These are phyloP conservation scores for Inga leiocalycina DNA, from an alignment of 306 rosid species.

Conservation along the genomic window DNA sequence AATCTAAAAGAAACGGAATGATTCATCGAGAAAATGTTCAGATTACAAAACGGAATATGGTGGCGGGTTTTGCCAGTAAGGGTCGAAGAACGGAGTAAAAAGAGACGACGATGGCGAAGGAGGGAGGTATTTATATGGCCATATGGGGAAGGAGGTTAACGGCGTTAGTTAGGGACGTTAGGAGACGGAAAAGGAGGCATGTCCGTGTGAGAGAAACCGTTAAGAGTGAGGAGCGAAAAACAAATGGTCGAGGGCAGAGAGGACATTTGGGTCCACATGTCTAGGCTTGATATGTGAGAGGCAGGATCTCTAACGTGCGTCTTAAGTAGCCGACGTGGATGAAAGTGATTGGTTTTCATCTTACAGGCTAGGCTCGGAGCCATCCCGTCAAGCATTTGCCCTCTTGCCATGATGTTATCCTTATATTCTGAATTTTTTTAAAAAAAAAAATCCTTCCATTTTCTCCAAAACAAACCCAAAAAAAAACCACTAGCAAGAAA, in stretches of 20 bases:
- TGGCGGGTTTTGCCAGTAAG: conserved; percentile 9
- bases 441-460: no score
- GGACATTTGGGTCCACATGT: conserved; percentile 76
- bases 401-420: neutral
- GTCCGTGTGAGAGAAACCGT: conserved; percentile 31
- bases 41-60: conserved; percentile 27
- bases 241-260: conserved; percentile 54
- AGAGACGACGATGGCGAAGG: conserved; percentile 33
- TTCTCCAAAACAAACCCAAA: neutral
- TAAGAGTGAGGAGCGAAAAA: conserved; percentile 4
- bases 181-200: conserved; percentile 52
- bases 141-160: conserved; percentile 48
- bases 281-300: conserved; percentile 39
- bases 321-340: conserved; percentile 40
- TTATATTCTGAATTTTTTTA: neutral
- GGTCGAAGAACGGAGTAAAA: conserved; percentile 10
- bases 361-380: conserved; percentile 1
- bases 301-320: conserved; percentile 37
- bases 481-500: no score
- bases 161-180: conserved; percentile 49
- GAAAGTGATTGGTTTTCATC: neutral
- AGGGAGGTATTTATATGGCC: conserved; percentile 61
- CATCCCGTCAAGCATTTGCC: conserved; percentile 28
- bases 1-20: conserved; percentile 3
- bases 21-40: neutral